Evolutionary conservation across 106 monocot genomes (phyloP).

Genomic region (Cymbidium sinense): DNA sequence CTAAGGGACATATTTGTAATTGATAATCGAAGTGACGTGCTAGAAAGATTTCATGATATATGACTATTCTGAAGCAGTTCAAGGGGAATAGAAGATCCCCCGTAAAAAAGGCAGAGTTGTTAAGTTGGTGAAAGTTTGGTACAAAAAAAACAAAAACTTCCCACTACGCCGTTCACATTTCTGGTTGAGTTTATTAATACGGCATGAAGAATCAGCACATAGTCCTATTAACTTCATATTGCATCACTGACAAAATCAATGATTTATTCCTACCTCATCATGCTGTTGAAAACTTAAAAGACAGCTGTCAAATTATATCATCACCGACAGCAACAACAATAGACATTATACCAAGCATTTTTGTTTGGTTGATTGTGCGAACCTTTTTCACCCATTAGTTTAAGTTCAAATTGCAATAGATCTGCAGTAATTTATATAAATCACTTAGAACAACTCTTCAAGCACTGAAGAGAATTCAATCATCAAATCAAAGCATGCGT

Average conservation of each 20-base stretch:
- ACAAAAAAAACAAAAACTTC: constrained; percentile 7
- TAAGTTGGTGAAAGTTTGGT: constrained; percentile 13
- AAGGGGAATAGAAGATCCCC: too few species aligned
- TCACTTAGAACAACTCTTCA: neutral
- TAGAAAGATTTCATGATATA: neutral
- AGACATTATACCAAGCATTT: neutral
- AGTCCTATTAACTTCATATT: neutral
- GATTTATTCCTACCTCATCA: neutral
- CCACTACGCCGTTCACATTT: neutral
- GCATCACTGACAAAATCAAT: neutral
- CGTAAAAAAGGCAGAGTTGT: constrained; percentile 10
- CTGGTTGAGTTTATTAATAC: neutral
- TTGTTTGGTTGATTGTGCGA: neutral
- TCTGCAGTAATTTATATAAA: neutral
- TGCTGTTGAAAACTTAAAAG: neutral
- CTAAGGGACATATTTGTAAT: neutral
- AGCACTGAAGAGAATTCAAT: neutral
- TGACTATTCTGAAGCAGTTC: neutral
- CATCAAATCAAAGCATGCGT: neutral
- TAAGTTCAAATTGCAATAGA: neutral
- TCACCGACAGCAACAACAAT: neutral
- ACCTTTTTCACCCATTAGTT: neutral
- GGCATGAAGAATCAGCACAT: neutral
- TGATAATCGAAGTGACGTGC: neutral
- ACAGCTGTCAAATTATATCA: neutral